phyloP scores from a whole-genome alignment of 257 asterid species.

The Solanum sitiens region DNA sequence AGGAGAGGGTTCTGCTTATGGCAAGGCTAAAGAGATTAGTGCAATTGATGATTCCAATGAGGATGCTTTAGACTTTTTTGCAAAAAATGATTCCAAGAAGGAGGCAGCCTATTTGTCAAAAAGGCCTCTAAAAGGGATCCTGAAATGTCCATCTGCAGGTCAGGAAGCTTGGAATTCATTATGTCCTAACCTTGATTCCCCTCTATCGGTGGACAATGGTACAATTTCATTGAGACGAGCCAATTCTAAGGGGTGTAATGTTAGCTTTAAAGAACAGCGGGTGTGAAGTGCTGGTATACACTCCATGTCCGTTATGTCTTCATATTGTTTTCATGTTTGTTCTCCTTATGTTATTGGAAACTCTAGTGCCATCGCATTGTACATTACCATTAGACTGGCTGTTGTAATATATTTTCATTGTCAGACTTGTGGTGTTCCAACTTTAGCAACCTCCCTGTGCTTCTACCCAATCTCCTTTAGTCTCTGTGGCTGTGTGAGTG shows the following conservation, averaged over 20 bases:
- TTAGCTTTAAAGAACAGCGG: conserved; percentile 28
- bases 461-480: background rate
- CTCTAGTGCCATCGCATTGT: background rate
- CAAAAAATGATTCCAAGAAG: background rate
- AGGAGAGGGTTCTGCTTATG: conserved; percentile 8
- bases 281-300: background rate
- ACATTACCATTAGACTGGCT: background rate
- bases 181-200: background rate
- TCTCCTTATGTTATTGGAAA: background rate
- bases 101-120: conserved; percentile 1
- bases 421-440: background rate
- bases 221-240: conserved; percentile 33
- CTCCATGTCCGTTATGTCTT: background rate
- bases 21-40: background rate
- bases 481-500: background rate
- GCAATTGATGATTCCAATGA: background rate
- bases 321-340: background rate
- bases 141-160: conserved; percentile 31
- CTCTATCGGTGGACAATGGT: conserved; percentile 11
- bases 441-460: background rate
- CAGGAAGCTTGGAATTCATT: conserved; percentile 11
- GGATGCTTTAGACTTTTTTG: background rate
- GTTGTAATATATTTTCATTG: background rate
- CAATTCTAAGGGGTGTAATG: conserved; percentile 68
- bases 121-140: conserved; percentile 50